Percentiles rank a stretch among this genome's conserved stretches.
Conservation (phyloP, 179 eudicot species). For the Vitellaria paradoxa region DNA sequence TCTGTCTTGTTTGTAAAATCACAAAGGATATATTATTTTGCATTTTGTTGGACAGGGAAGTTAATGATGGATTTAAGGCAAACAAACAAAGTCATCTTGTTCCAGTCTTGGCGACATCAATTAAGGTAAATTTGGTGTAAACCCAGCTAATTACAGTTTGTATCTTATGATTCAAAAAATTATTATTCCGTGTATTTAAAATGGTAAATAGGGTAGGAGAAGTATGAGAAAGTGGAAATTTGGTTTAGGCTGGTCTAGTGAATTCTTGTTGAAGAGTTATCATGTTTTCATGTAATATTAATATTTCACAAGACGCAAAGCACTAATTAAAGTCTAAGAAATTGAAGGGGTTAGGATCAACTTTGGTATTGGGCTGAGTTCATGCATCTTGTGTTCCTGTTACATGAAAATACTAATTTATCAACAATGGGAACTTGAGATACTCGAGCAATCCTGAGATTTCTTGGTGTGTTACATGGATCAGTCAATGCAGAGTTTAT, state of each 20-base stretch:
- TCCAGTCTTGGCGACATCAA: slow-evolving; percentile 85
- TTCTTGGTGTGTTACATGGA: neutral
- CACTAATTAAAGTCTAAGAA: neutral
- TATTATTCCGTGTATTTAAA: neutral
- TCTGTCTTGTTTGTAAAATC: neutral
- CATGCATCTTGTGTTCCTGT: neutral
- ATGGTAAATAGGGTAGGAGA: neutral
- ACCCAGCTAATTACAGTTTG: neutral
- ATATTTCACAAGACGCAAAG: neutral
- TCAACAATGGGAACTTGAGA: neutral
- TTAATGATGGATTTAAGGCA: slow-evolving; percentile 83
- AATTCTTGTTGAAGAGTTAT: neutral
- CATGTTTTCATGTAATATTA: neutral
- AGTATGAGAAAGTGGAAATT: slow-evolving; percentile 3
- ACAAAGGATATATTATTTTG: neutral
- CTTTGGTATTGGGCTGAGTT: neutral
- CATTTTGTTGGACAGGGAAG: slow-evolving; percentile 44
- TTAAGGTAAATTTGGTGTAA: slow-evolving; percentile 53
- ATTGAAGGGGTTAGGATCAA: neutral
- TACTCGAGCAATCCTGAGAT: neutral
- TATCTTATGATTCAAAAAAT: neutral
- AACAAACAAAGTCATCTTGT: slow-evolving; percentile 82
- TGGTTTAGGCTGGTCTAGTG: neutral
- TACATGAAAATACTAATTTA: neutral
- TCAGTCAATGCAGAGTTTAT: neutral